Evolutionary conservation across 768 basidiomycete species (phyloP).

Genomic region (Phanerochaete carnosa): DNA sequence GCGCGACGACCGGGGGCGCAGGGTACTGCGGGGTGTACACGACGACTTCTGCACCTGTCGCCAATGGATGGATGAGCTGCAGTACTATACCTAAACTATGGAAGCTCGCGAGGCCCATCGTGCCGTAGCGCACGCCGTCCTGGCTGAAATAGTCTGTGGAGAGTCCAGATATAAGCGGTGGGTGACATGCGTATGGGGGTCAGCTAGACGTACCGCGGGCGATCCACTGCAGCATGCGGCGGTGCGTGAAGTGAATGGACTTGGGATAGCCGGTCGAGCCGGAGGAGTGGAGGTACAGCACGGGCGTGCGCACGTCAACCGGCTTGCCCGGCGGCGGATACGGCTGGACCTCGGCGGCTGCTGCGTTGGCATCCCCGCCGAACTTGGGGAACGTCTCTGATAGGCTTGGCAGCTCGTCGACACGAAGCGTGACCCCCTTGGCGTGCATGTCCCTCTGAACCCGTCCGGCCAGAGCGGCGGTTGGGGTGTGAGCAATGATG

Average conservation of each 20-base stretch:
- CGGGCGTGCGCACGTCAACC: slow-evolving; percentile 3
- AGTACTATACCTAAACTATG: slow-evolving; percentile 5
- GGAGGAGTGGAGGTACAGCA: slow-evolving; percentile 44
- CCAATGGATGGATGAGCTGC: slow-evolving; percentile 8
- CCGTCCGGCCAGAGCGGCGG: slow-evolving; percentile 27
- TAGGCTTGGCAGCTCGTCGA: slow-evolving; percentile 17
- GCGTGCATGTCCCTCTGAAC: slow-evolving; percentile 22
- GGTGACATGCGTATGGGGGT: no score
- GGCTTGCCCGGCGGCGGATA: background rate
- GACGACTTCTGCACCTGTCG: background rate
- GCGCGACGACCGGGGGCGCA: slow-evolving; percentile 14
- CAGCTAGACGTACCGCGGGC: background rate
- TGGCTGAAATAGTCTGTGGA: slow-evolving; percentile 6
- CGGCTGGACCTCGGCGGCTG: slow-evolving; percentile 8
- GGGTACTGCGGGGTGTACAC: slow-evolving; percentile 11
- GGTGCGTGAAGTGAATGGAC: slow-evolving; percentile 26
- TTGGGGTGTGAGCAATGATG: slow-evolving; percentile 31
- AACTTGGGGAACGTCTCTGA: slow-evolving; percentile 17
- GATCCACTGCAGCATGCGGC: slow-evolving; percentile 4
- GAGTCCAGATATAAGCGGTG: slow-evolving; percentile 3
- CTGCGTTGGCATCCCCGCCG: background rate
- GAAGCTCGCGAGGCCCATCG: slow-evolving; percentile 10
- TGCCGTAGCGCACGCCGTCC: slow-evolving; percentile 12
- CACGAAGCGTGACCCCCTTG: background rate
- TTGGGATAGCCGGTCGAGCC: slow-evolving; percentile 49